Evolutionary conservation across 23 red algal genomes (phyloP).

Genomic region (Agarophyton chilense): DNA sequence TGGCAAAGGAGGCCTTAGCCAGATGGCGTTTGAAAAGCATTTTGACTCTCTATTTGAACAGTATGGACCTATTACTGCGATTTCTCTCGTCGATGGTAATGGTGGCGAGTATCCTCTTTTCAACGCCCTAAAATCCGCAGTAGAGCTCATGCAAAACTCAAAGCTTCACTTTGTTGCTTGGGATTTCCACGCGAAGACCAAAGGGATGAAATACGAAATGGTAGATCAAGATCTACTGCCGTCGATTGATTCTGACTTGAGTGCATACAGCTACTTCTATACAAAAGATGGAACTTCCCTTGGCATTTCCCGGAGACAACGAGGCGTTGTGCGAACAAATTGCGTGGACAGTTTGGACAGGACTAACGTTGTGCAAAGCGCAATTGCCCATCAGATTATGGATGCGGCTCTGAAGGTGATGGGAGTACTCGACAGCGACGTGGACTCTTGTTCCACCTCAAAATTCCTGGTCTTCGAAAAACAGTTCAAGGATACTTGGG

Average conservation of each 20-base stretch:
- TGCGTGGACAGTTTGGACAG: constrained; percentile 95
- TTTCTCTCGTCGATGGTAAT: constrained; percentile 80
- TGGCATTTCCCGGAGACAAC: constrained; percentile 58
- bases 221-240: constrained; percentile 79
- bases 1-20: constrained; percentile 41
- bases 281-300: constrained; percentile 54
- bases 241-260: constrained; percentile 65
- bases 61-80: constrained; percentile 84
- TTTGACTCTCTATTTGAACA: constrained; percentile 78
- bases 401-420: constrained; percentile 72
- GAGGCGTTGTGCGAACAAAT: constrained; percentile 88
- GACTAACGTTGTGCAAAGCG: constrained; percentile 97
- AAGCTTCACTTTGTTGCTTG: constrained; percentile 86
- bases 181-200: constrained; percentile 88
- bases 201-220: constrained; percentile 93
- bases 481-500: constrained; percentile 82
- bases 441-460: constrained; percentile 54
- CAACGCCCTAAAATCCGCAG: constrained; percentile 37
- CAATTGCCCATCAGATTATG: constrained; percentile 72
- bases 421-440: constrained; percentile 64
- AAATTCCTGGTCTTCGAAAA: constrained; percentile 70
- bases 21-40: constrained; percentile 75
- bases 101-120: constrained; percentile 65
- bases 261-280: constrained; percentile 68
- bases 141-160: constrained; percentile 48